Evolutionary conservation across 257 asterid species (phyloP).

Genomic region (Solanum raphanifolium): DNA sequence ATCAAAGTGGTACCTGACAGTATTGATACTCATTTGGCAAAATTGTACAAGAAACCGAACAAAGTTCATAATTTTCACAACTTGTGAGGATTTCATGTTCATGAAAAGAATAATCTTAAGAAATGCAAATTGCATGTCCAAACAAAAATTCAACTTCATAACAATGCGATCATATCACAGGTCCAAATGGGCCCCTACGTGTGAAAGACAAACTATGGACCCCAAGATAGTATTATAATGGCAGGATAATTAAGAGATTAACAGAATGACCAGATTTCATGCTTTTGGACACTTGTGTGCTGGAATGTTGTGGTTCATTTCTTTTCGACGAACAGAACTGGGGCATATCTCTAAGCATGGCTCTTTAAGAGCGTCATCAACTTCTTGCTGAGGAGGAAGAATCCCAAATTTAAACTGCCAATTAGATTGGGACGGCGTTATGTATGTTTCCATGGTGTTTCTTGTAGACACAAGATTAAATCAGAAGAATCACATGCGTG

Average conservation of each 20-base stretch:
- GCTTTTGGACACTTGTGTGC: constrained; percentile 52
- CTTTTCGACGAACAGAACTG: constrained; percentile 38
- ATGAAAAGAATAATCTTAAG: not conserved
- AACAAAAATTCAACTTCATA: not conserved
- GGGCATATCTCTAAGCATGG: constrained; percentile 76
- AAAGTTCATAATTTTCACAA: not conserved
- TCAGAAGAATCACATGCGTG: not conserved
- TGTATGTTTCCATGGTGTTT: not conserved
- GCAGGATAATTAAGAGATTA: not conserved
- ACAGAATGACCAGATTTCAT: not conserved
- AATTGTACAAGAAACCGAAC: not conserved
- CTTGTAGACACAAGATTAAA: no score
- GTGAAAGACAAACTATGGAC: not conserved
- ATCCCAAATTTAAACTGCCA: constrained; percentile 75
- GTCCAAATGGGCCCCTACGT: not conserved
- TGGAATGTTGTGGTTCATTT: constrained; percentile 1
- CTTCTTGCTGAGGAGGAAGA: constrained; percentile 48
- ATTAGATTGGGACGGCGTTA: not conserved
- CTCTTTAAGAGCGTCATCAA: constrained; percentile 52
- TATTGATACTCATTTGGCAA: not conserved
- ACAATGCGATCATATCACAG: not conserved
- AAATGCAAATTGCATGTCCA: not conserved
- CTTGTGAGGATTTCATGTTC: not conserved
- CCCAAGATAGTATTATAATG: not conserved
- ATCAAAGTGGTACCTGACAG: not conserved